Conservation (phyloP, 2,329 filamentous ascomycete genomes). For the Ophiostoma sp. region DNA sequence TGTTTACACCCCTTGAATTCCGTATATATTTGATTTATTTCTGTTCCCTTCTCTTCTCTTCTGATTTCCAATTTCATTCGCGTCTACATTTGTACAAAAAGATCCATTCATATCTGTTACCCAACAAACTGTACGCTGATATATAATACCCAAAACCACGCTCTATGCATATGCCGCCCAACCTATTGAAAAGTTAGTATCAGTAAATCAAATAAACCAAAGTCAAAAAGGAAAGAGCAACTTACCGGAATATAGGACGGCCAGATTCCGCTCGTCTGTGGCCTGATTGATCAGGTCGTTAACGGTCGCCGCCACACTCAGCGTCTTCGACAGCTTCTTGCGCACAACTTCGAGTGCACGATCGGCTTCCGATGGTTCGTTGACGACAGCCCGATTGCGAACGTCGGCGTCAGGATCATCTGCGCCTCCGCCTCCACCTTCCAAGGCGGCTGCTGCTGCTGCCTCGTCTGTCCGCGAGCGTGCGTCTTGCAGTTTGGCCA, state of each 20-base stretch:
- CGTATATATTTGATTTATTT: neutral
- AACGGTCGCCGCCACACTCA: constrained; percentile 93
- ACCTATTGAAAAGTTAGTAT: constrained; percentile 21
- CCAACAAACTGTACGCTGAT: neutral
- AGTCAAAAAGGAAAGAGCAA: constrained; percentile 21
- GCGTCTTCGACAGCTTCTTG: constrained; percentile 91
- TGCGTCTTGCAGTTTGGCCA: constrained; percentile 65
- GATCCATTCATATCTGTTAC: neutral
- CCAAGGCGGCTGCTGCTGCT: constrained; percentile 30
- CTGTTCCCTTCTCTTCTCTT: neutral
- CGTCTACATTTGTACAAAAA: neutral
- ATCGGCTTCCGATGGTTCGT: constrained; percentile 75
- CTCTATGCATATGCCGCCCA: constrained; percentile 30
- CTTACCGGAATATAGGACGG: constrained; percentile 80
- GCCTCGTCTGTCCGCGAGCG: constrained; percentile 47
- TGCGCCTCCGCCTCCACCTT: constrained; percentile 39
- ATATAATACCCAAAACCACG: neutral
- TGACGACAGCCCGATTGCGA: constrained; percentile 45
- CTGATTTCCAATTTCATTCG: neutral
- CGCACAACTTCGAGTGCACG: constrained; percentile 87
- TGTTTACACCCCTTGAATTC: constrained; percentile 1
- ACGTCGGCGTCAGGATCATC: constrained; percentile 35
- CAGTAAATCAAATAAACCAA: neutral
- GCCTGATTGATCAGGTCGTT: constrained; percentile 97
- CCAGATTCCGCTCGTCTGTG: constrained; percentile 87